Evolutionary conservation across 2,329 filamentous ascomycete species (phyloP).

Genomic region (Stagonosporopsis chrysanthemi): DNA sequence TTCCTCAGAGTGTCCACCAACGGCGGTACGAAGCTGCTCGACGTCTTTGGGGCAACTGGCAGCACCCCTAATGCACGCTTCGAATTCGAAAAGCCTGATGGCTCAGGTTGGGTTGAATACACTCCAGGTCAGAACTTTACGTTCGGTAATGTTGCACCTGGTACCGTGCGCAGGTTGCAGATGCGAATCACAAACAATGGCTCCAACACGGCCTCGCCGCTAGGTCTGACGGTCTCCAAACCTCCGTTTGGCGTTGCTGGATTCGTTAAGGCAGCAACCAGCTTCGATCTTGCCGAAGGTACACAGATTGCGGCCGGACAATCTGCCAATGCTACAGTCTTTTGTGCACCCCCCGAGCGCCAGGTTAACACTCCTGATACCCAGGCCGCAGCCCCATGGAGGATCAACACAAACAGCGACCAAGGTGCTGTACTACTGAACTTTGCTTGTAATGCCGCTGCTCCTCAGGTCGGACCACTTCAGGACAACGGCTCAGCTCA

Average conservation of each 20-base stretch:
- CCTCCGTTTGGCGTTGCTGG: conserved; percentile 65
- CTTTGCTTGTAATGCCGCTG: conserved; percentile 61
- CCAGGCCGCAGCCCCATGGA: conserved; percentile 60
- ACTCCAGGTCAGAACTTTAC: conserved; percentile 59
- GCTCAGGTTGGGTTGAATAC: conserved; percentile 53
- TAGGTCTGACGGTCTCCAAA: conserved; percentile 64
- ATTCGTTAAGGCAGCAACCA: conserved; percentile 63
- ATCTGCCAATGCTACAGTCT: conserved; percentile 61
- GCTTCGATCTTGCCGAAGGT: conserved; percentile 66
- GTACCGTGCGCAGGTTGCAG: conserved; percentile 56
- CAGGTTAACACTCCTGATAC: conserved; percentile 65
- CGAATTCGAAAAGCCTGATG: conserved; percentile 64
- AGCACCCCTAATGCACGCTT: conserved; percentile 59
- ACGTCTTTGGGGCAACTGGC: conserved; percentile 60
- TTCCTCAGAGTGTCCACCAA: conserved; percentile 60
- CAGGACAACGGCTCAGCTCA: conserved; percentile 53
- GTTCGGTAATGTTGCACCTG: conserved; percentile 65
- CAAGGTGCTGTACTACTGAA: conserved; percentile 59
- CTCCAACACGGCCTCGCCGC: conserved; percentile 8
- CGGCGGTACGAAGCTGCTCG: conserved; percentile 60
- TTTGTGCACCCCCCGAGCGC: conserved; percentile 63
- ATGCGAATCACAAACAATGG: conserved; percentile 65
- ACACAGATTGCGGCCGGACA: conserved; percentile 59
- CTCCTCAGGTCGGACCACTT: conserved; percentile 62
- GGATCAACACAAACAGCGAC: conserved; percentile 57